Evolutionary conservation across 2,329 filamentous ascomycete species (phyloP), one percentile per base, ranked within the genome.

Genomic region (Zopfia rhizophila): DNA sequence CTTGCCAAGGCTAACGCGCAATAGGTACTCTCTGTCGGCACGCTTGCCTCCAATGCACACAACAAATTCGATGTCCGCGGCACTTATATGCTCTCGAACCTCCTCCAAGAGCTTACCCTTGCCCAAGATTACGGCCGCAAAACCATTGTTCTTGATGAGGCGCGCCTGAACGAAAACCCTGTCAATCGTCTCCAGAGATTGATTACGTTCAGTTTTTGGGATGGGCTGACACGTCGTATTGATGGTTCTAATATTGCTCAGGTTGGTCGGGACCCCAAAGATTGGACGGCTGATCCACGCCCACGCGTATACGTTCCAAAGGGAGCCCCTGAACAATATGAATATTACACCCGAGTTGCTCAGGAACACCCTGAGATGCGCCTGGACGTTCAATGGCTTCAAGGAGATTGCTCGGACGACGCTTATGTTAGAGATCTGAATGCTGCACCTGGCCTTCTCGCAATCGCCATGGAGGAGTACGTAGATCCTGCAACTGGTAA

Each of bases 31-130:
- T 87, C 89, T 25, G 78, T 97, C 25, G 89, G 91, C 55, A 97
- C 93, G 3, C 88, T 89, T 19, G 87, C 84, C 16, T 97, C 92
- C 24, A 90, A 89, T 58, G 93, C 92, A 29, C 85, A 89, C 76
- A 93, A 92, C 65, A 86, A 86, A 54, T 91, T 93, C 72, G 92
- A 97, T 68, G 84, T 99, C 52, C 89, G 93, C 56, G 94, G 94
- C 63, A 97, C 91, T 22, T 99, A 99, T 73, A 95, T 96, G 88
- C 83, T 99, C 48, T 96, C 93, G 53, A 99, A 97, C 70, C 84
- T 97, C 32, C 81, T 97, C 28, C 94, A 99, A 74, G 94, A 99
- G 75, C 82, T 99, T 56, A 94, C 89, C 1, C 82, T 97, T 58
- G 94, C 94, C 55, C 88, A 96, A 78, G 89, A 95, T 69, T 92